Conservation (phyloP, 768 basidiomycete genomes). For the Serpula lacrymans region DNA sequence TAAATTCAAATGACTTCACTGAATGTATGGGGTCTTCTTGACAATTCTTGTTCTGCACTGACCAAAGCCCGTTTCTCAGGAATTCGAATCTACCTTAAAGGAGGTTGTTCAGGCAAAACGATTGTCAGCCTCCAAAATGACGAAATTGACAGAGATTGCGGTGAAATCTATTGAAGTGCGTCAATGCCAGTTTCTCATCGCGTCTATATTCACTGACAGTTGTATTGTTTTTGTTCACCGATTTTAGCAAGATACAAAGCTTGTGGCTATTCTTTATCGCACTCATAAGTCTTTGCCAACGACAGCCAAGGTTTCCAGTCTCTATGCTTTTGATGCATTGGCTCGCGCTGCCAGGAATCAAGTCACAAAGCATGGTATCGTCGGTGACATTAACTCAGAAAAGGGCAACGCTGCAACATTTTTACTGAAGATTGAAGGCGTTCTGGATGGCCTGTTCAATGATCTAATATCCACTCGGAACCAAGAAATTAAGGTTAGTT, state of each 20-base stretch:
- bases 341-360: constrained; percentile 75
- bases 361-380: constrained; percentile 59
- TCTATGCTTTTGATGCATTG: constrained; percentile 94
- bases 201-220: constrained; percentile 1
- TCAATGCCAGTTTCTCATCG: constrained; percentile 2
- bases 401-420: constrained; percentile 80
- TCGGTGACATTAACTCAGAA: constrained; percentile 50
- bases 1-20: constrained; percentile 35
- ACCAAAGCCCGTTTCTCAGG: constrained; percentile 39
- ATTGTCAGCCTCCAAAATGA: constrained; percentile 85
- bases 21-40: constrained; percentile 35
- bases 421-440: constrained; percentile 83
- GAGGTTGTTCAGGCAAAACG: constrained; percentile 81
- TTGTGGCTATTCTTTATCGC: constrained; percentile 86
- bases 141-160: constrained; percentile 68
- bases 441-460: constrained; percentile 84
- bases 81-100: constrained; percentile 77
- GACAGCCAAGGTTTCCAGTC: constrained; percentile 73
- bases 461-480: constrained; percentile 71
- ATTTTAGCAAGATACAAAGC: constrained; percentile 78
- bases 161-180: constrained; percentile 76
- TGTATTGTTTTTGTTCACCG: too few relatives aligned
- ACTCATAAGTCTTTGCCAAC: constrained; percentile 77
- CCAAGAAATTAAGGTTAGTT: constrained; percentile 84
- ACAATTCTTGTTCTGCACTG: not conserved